phyloP scores from a whole-genome alignment of 441 rosid species.

The Erodium chrysanthum region DNA sequence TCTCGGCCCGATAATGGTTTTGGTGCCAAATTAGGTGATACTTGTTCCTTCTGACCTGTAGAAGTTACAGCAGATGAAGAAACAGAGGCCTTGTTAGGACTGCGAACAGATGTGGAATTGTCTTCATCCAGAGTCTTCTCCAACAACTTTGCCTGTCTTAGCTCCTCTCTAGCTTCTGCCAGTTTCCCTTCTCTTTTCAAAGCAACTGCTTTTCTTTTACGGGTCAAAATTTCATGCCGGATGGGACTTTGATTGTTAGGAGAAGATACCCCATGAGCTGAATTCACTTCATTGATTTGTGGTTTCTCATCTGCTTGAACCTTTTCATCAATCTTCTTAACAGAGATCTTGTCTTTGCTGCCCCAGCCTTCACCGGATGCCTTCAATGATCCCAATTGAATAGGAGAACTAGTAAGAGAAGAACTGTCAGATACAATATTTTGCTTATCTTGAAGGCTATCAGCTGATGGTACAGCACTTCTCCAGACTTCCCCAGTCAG shows the following conservation, averaged over 20 bases:
- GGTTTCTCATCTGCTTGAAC: slow-evolving; percentile 21
- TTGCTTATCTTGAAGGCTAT: slow-evolving; percentile 24
- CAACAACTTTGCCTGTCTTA: slow-evolving; percentile 65
- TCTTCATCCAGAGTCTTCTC: slow-evolving; percentile 51
- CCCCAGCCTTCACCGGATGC: slow-evolving; percentile 1
- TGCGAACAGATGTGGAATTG: slow-evolving; percentile 24
- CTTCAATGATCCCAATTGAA: slow-evolving; percentile 13
- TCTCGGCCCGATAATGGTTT: slow-evolving; percentile 68
- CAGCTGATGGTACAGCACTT: slow-evolving; percentile 23
- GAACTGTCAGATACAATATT: slow-evolving; percentile 20
- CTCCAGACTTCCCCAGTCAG: slow-evolving; percentile 34
- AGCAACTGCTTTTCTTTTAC: slow-evolving; percentile 64
- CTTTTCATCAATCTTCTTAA: slow-evolving; percentile 22
- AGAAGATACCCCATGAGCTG: slow-evolving; percentile 7
- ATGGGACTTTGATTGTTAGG: slow-evolving; percentile 27
- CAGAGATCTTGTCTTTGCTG: slow-evolving; percentile 16
- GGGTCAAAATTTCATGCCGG: slow-evolving; percentile 48
- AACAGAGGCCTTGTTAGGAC: slow-evolving; percentile 16
- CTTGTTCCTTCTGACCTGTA: slow-evolving; percentile 32
- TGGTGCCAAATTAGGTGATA: slow-evolving; percentile 31
- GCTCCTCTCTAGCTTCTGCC: slow-evolving; percentile 71
- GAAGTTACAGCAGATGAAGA: slow-evolving; percentile 27
- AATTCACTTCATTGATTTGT: slow-evolving; percentile 21
- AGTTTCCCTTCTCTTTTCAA: slow-evolving; percentile 73
- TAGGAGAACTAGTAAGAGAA: slow-evolving; percentile 12